A percentile compares a stretch with the other conserved stretches of the same genome.
Evolutionary conservation across 495 filamentous ascomycete genomes (phyloP).

Genomic region (Aspergillus leporis): DNA sequence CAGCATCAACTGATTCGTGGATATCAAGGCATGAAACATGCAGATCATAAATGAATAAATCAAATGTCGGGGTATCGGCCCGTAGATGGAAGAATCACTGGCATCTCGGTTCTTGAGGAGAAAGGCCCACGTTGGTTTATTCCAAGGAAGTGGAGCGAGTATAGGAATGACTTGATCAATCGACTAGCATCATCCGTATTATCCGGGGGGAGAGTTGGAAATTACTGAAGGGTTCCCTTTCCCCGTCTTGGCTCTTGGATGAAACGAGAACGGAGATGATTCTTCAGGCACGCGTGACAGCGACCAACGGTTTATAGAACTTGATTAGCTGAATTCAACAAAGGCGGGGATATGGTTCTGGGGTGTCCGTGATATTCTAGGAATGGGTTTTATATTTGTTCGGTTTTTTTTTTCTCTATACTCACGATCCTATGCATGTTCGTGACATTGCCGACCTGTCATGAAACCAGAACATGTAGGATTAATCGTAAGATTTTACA

Average conservation of each 20-base stretch:
- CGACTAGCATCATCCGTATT: not conserved
- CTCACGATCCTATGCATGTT: not conserved
- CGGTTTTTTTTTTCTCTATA: not conserved
- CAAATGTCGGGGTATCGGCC: not conserved
- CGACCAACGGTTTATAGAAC: not conserved
- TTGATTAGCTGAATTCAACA: not conserved
- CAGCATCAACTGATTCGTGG: not conserved
- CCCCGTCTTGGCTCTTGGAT: conserved; percentile 9
- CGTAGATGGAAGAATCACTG: not conserved
- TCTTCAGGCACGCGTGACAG: not conserved
- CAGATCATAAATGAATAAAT: not conserved
- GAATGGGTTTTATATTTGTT: not conserved
- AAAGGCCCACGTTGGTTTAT: not conserved
- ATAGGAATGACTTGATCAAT: not conserved
- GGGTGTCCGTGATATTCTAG: not conserved
- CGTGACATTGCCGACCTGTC: too few relatives aligned
- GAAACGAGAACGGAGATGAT: conserved; percentile 13
- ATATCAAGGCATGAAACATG: not conserved
- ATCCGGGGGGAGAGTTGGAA: not conserved
- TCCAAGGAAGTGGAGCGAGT: not conserved
- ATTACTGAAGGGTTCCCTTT: not conserved
- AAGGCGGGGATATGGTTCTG: not conserved
- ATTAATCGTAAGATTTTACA: not conserved
- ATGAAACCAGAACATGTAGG: not conserved
- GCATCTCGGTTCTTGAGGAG: not conserved